Percentiles rank a stretch among this genome's conserved stretches.
These are phyloP conservation scores for Angomonas ambiguus DNA, from an alignment of 208 protist species.

Conservation along the genomic window DNA sequence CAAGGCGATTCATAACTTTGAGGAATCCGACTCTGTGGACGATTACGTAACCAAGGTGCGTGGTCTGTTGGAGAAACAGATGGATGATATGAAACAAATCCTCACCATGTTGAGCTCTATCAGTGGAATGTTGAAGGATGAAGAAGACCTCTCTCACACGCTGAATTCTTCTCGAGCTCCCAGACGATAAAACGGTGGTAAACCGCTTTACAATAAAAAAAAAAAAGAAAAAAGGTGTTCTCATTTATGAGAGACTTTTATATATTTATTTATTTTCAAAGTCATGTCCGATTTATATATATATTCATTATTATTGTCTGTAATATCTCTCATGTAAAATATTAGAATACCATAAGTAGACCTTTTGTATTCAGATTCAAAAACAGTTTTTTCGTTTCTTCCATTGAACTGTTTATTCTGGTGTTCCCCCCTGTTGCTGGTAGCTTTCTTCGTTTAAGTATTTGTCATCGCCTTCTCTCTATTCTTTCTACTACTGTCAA, in stretches of 20 bases:
- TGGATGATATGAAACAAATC: constrained; percentile 74
- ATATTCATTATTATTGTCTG: constrained; percentile 14
- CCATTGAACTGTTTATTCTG: background rate
- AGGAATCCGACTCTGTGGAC: constrained; percentile 89
- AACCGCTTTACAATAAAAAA: too few species aligned
- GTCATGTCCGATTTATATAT: too few species aligned
- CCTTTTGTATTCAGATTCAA: too few species aligned
- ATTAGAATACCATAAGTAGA: too few species aligned
- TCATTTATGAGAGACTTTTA: constrained; percentile 15
- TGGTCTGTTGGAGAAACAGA: constrained; percentile 61
- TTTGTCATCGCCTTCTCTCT: constrained; percentile 10
- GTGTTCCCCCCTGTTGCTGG: too few species aligned
- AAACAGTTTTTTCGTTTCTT: background rate
- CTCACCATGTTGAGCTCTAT: constrained; percentile 68
- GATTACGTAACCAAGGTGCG: constrained; percentile 80
- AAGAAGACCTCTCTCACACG: constrained; percentile 85
- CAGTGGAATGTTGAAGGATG: constrained; percentile 78
- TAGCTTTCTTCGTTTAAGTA: background rate
- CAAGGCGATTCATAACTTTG: constrained; percentile 84
- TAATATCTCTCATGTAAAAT: too few species aligned
- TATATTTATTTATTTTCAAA: constrained; percentile 14
- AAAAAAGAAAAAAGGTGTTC: background rate
- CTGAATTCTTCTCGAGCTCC: constrained; percentile 33
- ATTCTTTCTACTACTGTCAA: background rate
- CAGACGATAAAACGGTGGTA: background rate